A percentile compares a stretch with the other conserved stretches of the same genome.
Conservation (phyloP, 345 rosid species). For the Hibiscus syriacus region DNA sequence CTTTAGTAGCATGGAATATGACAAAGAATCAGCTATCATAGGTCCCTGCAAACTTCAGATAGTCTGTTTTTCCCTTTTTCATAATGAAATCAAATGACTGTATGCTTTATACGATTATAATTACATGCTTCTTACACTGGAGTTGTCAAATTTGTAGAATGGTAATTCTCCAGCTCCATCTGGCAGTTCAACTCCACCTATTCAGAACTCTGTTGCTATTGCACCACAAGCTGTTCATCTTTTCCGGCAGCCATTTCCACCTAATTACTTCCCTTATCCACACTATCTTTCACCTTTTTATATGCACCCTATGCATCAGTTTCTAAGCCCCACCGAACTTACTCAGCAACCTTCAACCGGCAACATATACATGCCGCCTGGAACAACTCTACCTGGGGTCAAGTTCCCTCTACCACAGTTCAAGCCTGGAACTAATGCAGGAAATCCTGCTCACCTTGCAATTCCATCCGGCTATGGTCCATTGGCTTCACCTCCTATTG, state of each 20-base stretch:
- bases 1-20: not conserved
- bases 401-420: constrained; percentile 33
- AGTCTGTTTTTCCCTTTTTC: not conserved
- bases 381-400: constrained; percentile 40
- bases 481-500: constrained; percentile 32
- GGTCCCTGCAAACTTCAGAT: not conserved
- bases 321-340: constrained; percentile 49
- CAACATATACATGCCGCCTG: constrained; percentile 37
- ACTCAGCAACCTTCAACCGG: constrained; percentile 60
- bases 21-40: not conserved
- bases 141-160: constrained; percentile 33
- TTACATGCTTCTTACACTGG: constrained; percentile 2
- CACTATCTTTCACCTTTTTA: constrained; percentile 51
- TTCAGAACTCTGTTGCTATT: constrained; percentile 43
- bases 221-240: constrained; percentile 55
- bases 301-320: constrained; percentile 58
- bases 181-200: constrained; percentile 42
- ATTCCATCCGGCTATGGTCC: constrained; percentile 47
- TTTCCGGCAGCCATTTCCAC: constrained; percentile 65
- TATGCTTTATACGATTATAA: not conserved
- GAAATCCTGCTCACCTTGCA: constrained; percentile 2
- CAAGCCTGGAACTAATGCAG: constrained; percentile 1
- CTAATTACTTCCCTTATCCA: constrained; percentile 52
- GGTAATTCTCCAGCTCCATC: constrained; percentile 39
- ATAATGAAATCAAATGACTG: not conserved